Base-by-base conservation (phyloP, 192 early-diverging fungal species). In the Backusella tuberculispora region DNA sequence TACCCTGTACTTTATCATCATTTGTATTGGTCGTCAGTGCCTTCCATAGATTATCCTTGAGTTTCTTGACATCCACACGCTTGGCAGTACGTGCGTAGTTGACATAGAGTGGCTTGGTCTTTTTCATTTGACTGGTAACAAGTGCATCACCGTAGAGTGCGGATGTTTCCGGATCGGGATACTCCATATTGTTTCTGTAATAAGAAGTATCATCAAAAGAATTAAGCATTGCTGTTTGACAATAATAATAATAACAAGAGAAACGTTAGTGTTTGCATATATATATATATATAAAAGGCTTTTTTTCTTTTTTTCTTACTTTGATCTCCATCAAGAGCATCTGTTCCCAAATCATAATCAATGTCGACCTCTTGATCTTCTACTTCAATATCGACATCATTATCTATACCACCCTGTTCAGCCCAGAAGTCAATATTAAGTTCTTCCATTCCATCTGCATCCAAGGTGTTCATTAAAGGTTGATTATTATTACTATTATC, bases 41-140 rank as follows among this genome's bases (percentile, higher is more conserved):
- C 68, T 88, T 89, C 97, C 97, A 99, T 26, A 99, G 85, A 78
- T 98, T 99, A 47, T 99, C 97, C 81, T 99, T 99, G 63, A 99
- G 87, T 75, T 89, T 90, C 83, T 94, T 95, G 26, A 99, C 95
- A 81, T 99, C 96, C 10, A 98, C 94, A 41, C 93, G 89, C 85
- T 99, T 99, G 72, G 95, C 95, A 29, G 89, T 89, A 68, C 89
- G 89, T 41, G 96, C 93, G 78, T 93, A 98, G 77, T 91, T 94
- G 75, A 94, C 85, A 71, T 85, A 86, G 26, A 87, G 77, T 34
- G 92, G 88, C 72, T 92, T 92, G 79, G 88, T 85, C 8, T 88
- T 84, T 76, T 91, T 94, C 44, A 81, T 34, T 71, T 72, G 76
- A 38, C 77, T 74, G 10, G 82, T 66, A 6, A 71, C 76, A 0